Percentiles rank a stretch among this genome's conserved stretches.
phyloP scores from a whole-genome alignment of 345 rosid genomes.

The Fremontodendron californicum region DNA sequence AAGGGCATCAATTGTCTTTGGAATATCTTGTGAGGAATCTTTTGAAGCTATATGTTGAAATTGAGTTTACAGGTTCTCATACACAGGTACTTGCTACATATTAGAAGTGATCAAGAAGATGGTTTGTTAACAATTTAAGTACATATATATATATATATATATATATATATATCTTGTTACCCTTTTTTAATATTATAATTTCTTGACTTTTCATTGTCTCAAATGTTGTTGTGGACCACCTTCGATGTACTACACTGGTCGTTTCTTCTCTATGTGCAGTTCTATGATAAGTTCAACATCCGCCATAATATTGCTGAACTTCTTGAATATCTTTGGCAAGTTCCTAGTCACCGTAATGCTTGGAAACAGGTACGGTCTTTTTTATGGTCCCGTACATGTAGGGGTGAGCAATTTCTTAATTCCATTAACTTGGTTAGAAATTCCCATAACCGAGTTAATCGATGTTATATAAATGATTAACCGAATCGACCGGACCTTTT shows the following conservation, averaged over 20 bases:
- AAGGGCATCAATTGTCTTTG: constrained; percentile 89
- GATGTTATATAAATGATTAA: no score
- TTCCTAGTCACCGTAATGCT: constrained; percentile 93
- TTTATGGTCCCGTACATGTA: constrained; percentile 11
- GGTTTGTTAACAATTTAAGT: not conserved
- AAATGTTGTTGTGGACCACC: not conserved
- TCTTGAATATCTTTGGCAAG: constrained; percentile 97
- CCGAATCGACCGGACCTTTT: no score
- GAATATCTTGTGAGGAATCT: constrained; percentile 96
- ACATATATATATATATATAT: no score
- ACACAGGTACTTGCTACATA: constrained; percentile 66
- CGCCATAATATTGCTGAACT: constrained; percentile 98
- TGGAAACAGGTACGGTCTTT: constrained; percentile 77
- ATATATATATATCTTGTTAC: not conserved
- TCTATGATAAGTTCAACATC: constrained; percentile 96
- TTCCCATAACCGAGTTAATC: no score
- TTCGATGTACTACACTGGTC: not conserved
- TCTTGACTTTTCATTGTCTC: not conserved
- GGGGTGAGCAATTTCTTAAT: no score
- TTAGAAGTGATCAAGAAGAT: not conserved
- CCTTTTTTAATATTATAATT: not conserved
- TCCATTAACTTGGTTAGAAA: no score
- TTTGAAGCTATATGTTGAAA: constrained; percentile 97
- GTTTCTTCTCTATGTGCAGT: constrained; percentile 45
- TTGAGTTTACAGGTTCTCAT: constrained; percentile 98